Evolutionary conservation across 2,329 filamentous ascomycete species (phyloP), one percentile per base, ranked within the genome.

Genomic region (Cladosporium sp.): DNA sequence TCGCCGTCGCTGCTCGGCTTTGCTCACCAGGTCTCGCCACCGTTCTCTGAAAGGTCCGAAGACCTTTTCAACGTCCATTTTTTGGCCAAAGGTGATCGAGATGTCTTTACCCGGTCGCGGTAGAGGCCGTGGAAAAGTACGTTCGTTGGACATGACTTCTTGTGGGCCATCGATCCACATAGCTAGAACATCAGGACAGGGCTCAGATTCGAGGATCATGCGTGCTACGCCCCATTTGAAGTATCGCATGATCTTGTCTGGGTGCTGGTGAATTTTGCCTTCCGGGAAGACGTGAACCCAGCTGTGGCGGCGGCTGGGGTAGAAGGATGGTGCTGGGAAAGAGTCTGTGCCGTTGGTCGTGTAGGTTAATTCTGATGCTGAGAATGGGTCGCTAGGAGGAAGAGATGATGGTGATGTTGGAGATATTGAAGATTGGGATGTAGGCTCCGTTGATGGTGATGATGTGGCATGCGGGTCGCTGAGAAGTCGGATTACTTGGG

Each of bases 211-310:
- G 47, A 99, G 83, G 58, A 99, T 94, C 58, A 97, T 80, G 2
- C 94, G 85, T 6, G 93, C 91, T 1, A 97, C 81, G 1, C 94
- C 94, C 94, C 94, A 99, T 77, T 96, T 97, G 83, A 97, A 97
- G 76, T 99, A 99, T 28, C 94, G 88, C 80, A 97, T 87, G 7
- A 87, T 84, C 66, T 86, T 85, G 40, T 85, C 78, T 1, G 88
- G 83, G 64, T 91, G 86, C 75, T 99, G 94, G 73, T 97, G 92
- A 45, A 96, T 91, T 73, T 89, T 91, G 48, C 91, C 94, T 75
- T 99, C 94, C 12, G 94, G 94, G 73, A 97, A 97, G 56, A 97
- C 88, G 73, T 99, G 94, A 3, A 99, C 79, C 94, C 94, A 99
- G 44, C 85, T 84, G 71, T 89, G 82, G 45, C 84, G 84, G 66